Percentiles rank a stretch among this genome's conserved stretches.
These are phyloP conservation scores for Brassica incana DNA, from an alignment of 345 rosid species.

Conservation along the genomic window DNA sequence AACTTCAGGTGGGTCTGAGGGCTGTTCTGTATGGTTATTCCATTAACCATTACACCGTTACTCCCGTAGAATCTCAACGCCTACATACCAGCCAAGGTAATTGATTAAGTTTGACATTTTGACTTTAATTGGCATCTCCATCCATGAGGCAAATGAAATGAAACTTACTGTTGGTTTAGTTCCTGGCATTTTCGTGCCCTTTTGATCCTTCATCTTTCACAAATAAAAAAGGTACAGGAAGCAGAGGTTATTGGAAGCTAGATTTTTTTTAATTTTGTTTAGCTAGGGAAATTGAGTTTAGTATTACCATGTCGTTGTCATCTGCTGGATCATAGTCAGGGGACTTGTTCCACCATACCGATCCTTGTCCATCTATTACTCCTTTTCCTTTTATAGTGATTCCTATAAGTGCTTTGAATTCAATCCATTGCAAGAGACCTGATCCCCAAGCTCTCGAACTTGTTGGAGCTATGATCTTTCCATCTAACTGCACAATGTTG, in stretches of 20 bases:
- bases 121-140: not conserved
- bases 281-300: slow-evolving; percentile 2
- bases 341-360: slow-evolving; percentile 72
- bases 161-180: slow-evolving; percentile 73
- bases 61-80: slow-evolving; percentile 87
- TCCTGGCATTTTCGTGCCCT: slow-evolving; percentile 52
- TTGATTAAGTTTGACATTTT: not conserved
- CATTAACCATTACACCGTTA: slow-evolving; percentile 58
- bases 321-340: slow-evolving; percentile 41
- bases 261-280: not conserved
- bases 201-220: slow-evolving; percentile 44
- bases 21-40: slow-evolving; percentile 88
- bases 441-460: slow-evolving; percentile 63
- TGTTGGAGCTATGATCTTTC: slow-evolving; percentile 77
- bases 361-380: slow-evolving; percentile 78
- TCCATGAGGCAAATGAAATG: not conserved
- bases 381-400: slow-evolving; percentile 73
- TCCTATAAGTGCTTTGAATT: slow-evolving; percentile 59
- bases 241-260: slow-evolving; percentile 18
- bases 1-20: slow-evolving; percentile 90
- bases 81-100: slow-evolving; percentile 43
- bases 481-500: slow-evolving; percentile 63
- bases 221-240: slow-evolving; percentile 1
- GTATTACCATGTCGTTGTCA: slow-evolving; percentile 36
- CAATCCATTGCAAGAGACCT: slow-evolving; percentile 75